Evolutionary conservation across 495 filamentous ascomycete genomes (phyloP), one percentile per base, ranked within the genome.

Genomic region (Aspergillus coremiiformis): DNA sequence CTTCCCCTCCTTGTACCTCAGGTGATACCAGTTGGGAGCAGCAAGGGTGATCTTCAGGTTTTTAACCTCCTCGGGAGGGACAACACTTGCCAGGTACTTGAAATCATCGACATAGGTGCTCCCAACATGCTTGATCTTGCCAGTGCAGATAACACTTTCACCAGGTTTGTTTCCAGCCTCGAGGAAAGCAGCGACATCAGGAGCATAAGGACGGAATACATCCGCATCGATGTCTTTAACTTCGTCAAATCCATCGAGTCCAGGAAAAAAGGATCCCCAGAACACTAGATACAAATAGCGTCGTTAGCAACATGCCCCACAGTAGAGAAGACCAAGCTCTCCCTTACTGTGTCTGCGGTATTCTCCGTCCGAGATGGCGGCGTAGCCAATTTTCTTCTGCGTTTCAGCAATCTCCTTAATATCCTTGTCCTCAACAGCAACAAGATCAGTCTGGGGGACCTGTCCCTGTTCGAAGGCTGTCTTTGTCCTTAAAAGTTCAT

Each of bases 221-320:
- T 79, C 77, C 5, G 73, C 52, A 46, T 79, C 71, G 8, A 84
- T 74, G n/a, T 81, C 73, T 23, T 58, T 56, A 57, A 86, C 71
- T 61, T 85, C 78, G 49, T 80, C 71, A 62, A 86, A 84, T 44
- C 87, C 86, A 27, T 86, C 79, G 44, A 90, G 78, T 39, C 82
- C 81, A 29, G 86, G 83, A 75, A 87, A 89, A 73, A 91, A 85
- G 10, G 82, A 78, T 42, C 86, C 86, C 78, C 80, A 84, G 71
- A 83, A 82, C 76, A 82, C 77, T 78, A 47, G 20, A 29, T 21
- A 30, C 26, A 47, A 47, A 21, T 35, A 1, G 9, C 1, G 2
- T n/a, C 12, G 32, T 35, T n/a, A 35, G 32, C 32, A 35, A 1
- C 1, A 14, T 35, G 11, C 12, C n/a, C 12, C 14, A 15, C 7